Percentiles rank a stretch among this genome's conserved stretches.
These are phyloP conservation scores for Luzula sylvatica DNA, from an alignment of 176 grass and related monocot species.

Conservation along the genomic window DNA sequence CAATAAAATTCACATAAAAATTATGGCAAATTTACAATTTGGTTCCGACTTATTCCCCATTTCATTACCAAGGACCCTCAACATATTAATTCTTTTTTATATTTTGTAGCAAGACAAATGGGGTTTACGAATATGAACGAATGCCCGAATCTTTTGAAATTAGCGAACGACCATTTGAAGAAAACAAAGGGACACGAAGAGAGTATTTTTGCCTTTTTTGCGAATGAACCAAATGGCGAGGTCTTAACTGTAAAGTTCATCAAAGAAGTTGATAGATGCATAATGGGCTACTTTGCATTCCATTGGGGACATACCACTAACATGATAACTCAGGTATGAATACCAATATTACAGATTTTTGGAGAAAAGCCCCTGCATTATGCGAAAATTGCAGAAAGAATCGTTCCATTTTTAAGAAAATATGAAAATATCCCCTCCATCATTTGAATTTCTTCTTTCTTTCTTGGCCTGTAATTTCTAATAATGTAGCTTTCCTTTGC, in stretches of 20 bases:
- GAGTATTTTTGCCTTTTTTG: conserved; percentile 65
- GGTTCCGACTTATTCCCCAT: background rate
- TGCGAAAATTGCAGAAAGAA: background rate
- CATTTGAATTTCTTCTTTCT: background rate
- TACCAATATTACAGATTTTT: background rate
- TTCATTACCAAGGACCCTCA: background rate
- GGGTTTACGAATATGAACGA: conserved; percentile 48
- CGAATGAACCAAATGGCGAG: conserved; percentile 53
- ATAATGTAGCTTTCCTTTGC: no score
- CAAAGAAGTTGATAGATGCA: conserved; percentile 84
- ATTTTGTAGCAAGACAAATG: conserved; percentile 56
- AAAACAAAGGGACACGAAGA: conserved; percentile 56
- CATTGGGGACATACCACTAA: conserved; percentile 65
- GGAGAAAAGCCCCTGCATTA: background rate
- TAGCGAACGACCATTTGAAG: conserved; percentile 58
- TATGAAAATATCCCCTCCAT: background rate
- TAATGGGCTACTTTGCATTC: conserved; percentile 92
- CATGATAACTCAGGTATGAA: conserved; percentile 55
- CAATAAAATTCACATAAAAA: conserved; percentile 3
- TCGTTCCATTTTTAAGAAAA: background rate
- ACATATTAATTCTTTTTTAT: background rate
- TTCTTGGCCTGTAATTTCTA: background rate
- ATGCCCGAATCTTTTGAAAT: conserved; percentile 49
- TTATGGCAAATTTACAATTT: background rate
- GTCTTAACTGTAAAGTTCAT: conserved; percentile 54